Evolutionary conservation across 495 filamentous ascomycete species (phyloP).

Genomic region (Aspergillus nanangensis): DNA sequence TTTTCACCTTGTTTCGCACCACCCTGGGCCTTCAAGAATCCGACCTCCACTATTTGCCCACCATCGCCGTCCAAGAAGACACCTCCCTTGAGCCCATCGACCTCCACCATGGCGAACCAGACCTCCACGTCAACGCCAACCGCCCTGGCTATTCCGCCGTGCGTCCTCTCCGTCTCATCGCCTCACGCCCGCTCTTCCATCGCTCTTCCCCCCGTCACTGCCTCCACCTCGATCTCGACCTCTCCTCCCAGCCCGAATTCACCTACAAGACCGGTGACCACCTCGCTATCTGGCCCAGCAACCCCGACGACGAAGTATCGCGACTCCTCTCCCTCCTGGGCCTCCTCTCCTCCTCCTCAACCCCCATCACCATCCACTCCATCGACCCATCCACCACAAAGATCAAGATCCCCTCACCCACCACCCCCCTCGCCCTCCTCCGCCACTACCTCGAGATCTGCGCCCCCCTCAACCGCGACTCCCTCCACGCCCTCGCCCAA

Average conservation of each 20-base stretch:
- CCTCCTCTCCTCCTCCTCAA: slow-evolving; percentile 17
- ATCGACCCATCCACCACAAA: slow-evolving; percentile 30
- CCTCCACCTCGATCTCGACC: slow-evolving; percentile 47
- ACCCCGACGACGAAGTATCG: slow-evolving; percentile 50
- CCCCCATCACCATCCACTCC: slow-evolving; percentile 26
- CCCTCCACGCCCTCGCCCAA: slow-evolving; percentile 32
- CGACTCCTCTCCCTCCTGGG: slow-evolving; percentile 34
- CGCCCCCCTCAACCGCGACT: slow-evolving; percentile 40
- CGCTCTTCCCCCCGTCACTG: slow-evolving; percentile 33
- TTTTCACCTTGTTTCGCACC: slow-evolving; percentile 33
- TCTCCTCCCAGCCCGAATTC: slow-evolving; percentile 42
- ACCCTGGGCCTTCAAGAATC: slow-evolving; percentile 34
- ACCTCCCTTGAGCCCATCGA: slow-evolving; percentile 32
- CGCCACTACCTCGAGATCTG: slow-evolving; percentile 49
- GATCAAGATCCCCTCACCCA: slow-evolving; percentile 39
- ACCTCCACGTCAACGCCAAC: slow-evolving; percentile 20
- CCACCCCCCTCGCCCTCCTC: slow-evolving; percentile 35
- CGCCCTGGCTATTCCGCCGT: slow-evolving; percentile 24
- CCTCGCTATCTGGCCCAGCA: slow-evolving; percentile 66
- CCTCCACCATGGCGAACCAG: slow-evolving; percentile 36
- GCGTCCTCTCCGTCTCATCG: slow-evolving; percentile 27
- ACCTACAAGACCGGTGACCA: slow-evolving; percentile 72
- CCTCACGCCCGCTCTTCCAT: slow-evolving; percentile 35
- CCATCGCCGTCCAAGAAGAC: slow-evolving; percentile 34
- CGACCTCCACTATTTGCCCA: slow-evolving; percentile 35